phyloP scores from a whole-genome alignment of 2,329 filamentous ascomycete genomes.

The Colletotrichum coccodes region DNA sequence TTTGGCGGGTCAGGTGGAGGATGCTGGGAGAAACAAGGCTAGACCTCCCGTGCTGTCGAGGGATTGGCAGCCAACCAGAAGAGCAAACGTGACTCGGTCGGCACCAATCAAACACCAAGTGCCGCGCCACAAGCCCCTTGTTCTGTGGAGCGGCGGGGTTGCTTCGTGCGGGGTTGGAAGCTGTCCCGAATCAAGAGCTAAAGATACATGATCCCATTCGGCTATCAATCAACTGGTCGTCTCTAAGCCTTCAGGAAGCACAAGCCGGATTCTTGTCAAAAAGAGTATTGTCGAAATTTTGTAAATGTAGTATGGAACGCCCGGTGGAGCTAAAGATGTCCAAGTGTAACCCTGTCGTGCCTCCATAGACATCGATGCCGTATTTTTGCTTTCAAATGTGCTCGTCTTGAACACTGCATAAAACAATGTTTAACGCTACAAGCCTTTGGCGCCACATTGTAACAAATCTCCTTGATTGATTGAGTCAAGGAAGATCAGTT shows the following conservation, averaged over 20 bases:
- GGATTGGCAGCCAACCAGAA: background rate
- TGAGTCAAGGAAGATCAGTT: background rate
- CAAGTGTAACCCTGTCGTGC: background rate
- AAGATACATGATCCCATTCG: background rate
- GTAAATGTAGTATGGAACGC: background rate
- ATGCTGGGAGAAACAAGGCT: constrained; percentile 9
- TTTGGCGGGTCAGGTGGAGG: constrained; percentile 23
- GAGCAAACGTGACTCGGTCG: background rate
- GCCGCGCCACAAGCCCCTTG: constrained; percentile 19
- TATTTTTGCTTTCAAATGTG: background rate
- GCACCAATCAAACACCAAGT: constrained; percentile 23
- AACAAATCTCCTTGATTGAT: background rate
- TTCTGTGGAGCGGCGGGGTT: constrained; percentile 10
- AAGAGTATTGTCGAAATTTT: background rate
- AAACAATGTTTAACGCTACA: background rate
- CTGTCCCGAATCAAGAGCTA: background rate
- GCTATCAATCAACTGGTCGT: background rate
- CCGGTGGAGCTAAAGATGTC: background rate
- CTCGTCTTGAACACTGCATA: background rate
- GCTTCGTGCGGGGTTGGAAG: constrained; percentile 18
- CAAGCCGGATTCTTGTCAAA: background rate
- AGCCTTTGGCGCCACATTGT: background rate
- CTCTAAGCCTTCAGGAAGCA: background rate
- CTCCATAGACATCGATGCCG: too few species aligned
- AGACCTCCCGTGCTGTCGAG: background rate